Base-by-base conservation (phyloP, 305 asterid genomes). In the Salvia sclarea region DNA sequence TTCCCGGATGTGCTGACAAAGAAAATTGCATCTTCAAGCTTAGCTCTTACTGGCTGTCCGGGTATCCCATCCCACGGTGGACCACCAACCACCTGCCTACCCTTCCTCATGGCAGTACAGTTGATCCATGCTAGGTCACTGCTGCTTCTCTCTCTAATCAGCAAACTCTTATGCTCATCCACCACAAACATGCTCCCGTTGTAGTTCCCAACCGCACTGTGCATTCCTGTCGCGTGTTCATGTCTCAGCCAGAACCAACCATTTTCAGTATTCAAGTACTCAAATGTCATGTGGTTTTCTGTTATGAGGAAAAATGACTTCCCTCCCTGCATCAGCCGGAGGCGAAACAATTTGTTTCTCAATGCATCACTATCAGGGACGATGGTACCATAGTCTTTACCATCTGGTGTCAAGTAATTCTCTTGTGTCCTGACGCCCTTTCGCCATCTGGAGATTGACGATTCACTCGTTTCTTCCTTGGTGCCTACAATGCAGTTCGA, bases 211-310 rank as follows among this genome's bases (percentile, higher is more conserved):
- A 90, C 61, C 0, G 80, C 89, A 16, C 96, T 94, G 73, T 68
- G 76, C 43, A 92, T 80, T 13, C 75, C 78, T 0, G 87, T 78
- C 28, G 80, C 50, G 61, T 87, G 89, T 38, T 86, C 90, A 41
- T 92, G 96, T 69, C 80, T 86, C 28, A 92, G 77, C 97, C 97
- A 92, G 64, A 89, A 79, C 95, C 94, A 85, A n/a, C 76, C 69
- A 64, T 83, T 78, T 22, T 86, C 96, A 22, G 85, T 69, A 68
- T 80, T 80, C 76, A 90, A 75, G 77, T 88, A 88, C 70, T 92
- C 98, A 21, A 84, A 85, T 10, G 76, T 76, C 76, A 79, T 20
- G 7, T 87, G 84, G 33, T 73, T 79, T 33, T 79, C 83, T 43
- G 93, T 78, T 70, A 86, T 78, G 33, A 90, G 74, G 74, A 89